Evolutionary conservation across 176 grass and related monocot genomes (phyloP), one percentile per base, ranked within the genome.

Genomic region (Zoysia japonica): DNA sequence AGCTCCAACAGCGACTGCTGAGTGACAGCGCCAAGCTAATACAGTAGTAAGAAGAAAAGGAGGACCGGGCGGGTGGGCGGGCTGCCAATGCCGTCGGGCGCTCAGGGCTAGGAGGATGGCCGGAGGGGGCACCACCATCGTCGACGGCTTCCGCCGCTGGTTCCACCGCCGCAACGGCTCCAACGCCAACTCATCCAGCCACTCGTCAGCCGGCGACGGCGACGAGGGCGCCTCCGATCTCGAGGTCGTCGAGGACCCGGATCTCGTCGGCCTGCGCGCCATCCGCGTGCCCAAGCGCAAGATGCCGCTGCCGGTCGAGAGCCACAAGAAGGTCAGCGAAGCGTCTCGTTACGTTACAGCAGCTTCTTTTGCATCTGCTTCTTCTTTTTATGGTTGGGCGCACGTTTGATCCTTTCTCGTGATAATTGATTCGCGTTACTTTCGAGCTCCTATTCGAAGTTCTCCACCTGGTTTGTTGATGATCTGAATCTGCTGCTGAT

Each of bases 251-350:
- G 88, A 88, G 35, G 92, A 86, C 82, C 81, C 75, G 86, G 88
- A 91, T 83, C 83, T 94, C 68, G 16, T 82, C 44, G 68, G 28
- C 4, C 92, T 89, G 62, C 64, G 71, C 20, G 9, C 37, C 67
- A 91, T 94, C 86, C 86, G 88, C 47, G 92, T 94, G 67, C 80
- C 88, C 83, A 94, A 89, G 80, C 88, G 86, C 80, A 88, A 78
- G 83, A 88, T 84, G 83, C 84, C 80, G 62, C 83, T 82, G 6
- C 81, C 69, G 54, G 61, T 82, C 63, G 87, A 89, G 62, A 85
- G 67, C 52, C 83, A 90, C 76, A 94, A 64, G 86, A 94, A 89
- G 92, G 92, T 94, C 65, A 79, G 64, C 15, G 4, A 9, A 28
- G 37, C 3, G 38, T 28, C 28, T 28, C 28, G 28, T 28, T 28